Evolutionary conservation across 2,329 filamentous ascomycete genomes (phyloP).

Genomic region (Aureobasidium sp.): DNA sequence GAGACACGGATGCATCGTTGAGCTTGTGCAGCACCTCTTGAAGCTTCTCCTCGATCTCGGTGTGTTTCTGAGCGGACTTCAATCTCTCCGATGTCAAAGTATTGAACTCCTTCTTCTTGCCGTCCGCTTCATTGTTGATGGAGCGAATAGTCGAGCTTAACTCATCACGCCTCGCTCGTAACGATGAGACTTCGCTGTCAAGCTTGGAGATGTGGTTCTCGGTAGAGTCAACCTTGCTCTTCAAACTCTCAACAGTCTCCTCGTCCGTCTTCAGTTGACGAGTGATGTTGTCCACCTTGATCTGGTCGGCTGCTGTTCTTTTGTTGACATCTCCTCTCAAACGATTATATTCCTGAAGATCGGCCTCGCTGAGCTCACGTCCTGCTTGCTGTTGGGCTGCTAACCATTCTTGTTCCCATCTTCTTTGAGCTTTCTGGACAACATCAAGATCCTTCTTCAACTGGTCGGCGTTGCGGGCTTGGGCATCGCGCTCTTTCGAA

Average conservation of each 20-base stretch:
- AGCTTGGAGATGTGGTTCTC: constrained; percentile 68
- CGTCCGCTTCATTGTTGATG: constrained; percentile 65
- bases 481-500: constrained; percentile 66
- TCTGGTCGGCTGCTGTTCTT: constrained; percentile 71
- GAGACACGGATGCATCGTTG: constrained; percentile 76
- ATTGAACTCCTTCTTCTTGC: constrained; percentile 88
- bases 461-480: constrained; percentile 61
- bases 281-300: constrained; percentile 75
- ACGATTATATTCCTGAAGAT: constrained; percentile 82
- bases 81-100: constrained; percentile 75
- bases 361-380: constrained; percentile 73
- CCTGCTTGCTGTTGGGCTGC: constrained; percentile 81
- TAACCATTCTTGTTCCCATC: constrained; percentile 82
- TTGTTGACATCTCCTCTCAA: constrained; percentile 80
- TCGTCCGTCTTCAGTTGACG: constrained; percentile 88
- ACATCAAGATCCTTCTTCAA: constrained; percentile 71
- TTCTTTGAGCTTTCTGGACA: constrained; percentile 82
- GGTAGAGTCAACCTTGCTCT: constrained; percentile 75
- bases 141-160: constrained; percentile 58
- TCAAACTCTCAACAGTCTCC: constrained; percentile 81
- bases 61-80: constrained; percentile 70
- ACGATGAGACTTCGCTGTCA: constrained; percentile 60
- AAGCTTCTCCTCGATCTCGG: constrained; percentile 87
- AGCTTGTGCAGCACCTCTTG: constrained; percentile 73
- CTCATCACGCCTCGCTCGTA: constrained; percentile 60